These are phyloP conservation scores for Talaromyces sp. DNA, from an alignment of 2,329 filamentous ascomycete species.

Conservation along the genomic window DNA sequence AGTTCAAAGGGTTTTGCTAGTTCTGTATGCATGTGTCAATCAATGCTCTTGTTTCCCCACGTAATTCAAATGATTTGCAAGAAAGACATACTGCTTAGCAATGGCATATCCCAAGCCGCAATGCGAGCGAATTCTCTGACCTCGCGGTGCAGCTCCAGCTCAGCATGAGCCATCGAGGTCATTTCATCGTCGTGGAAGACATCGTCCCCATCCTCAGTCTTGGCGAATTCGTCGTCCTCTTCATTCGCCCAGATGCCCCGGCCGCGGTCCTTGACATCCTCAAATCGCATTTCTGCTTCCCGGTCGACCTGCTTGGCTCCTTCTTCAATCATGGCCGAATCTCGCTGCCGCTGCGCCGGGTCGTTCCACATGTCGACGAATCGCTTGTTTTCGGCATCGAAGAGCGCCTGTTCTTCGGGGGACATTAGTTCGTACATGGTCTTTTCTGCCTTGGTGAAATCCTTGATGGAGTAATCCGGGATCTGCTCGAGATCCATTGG, in stretches of 20 bases:
- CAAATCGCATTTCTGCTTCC: constrained; percentile 25
- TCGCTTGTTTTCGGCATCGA: constrained; percentile 31
- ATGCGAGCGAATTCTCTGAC: constrained; percentile 82
- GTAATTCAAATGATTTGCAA: constrained; percentile 6
- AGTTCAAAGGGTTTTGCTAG: constrained; percentile 81
- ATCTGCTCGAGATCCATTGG: constrained; percentile 25
- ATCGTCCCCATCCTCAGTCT: constrained; percentile 51
- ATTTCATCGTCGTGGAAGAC: constrained; percentile 73
- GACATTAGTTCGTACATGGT: constrained; percentile 36
- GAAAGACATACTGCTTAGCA: constrained; percentile 68
- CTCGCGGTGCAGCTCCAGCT: constrained; percentile 84
- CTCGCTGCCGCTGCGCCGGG: constrained; percentile 22
- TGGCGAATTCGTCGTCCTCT: constrained; percentile 40
- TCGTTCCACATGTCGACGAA: constrained; percentile 37
- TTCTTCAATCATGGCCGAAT: constrained; percentile 29
- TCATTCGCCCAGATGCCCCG: constrained; percentile 43
- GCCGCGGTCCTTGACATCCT: constrained; percentile 19
- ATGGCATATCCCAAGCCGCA: constrained; percentile 91
- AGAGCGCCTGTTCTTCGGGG: constrained; percentile 31
- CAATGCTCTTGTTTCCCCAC: background rate
- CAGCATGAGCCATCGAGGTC: constrained; percentile 73
- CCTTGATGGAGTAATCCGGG: constrained; percentile 34
- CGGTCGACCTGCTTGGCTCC: constrained; percentile 28
- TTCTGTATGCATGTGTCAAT: constrained; percentile 49
- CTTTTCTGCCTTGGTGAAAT: constrained; percentile 28